Evolutionary conservation across 2,329 filamentous ascomycete genomes (phyloP).

Genomic region (Teratosphaeriaceae sp.): DNA sequence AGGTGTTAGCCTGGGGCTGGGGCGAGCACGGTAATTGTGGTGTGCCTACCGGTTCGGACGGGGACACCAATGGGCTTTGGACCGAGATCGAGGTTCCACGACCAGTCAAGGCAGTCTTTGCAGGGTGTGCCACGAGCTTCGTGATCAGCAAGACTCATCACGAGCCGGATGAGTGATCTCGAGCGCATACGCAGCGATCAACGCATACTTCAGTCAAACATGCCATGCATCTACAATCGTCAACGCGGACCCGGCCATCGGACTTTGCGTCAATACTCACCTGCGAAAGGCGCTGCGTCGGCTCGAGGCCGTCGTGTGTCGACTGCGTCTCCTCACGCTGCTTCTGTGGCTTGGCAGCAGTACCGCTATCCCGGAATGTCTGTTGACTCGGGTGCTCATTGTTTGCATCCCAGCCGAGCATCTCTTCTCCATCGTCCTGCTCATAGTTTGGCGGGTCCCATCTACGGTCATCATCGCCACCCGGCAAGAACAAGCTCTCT

Average conservation of each 20-base stretch:
- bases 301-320: constrained; percentile 47
- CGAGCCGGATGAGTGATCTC: too few relatives aligned
- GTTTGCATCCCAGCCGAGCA: constrained; percentile 68
- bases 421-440: constrained; percentile 57
- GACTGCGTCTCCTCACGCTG: background rate
- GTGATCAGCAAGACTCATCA: constrained; percentile 39
- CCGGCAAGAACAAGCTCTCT: constrained; percentile 64
- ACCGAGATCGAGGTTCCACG: constrained; percentile 55
- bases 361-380: constrained; percentile 38
- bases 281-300: constrained; percentile 68
- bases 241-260: constrained; percentile 11
- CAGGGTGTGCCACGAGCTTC: constrained; percentile 91
- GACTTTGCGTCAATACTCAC: constrained; percentile 36
- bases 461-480: constrained; percentile 58
- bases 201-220: constrained; percentile 33
- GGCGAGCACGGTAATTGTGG: constrained; percentile 97
- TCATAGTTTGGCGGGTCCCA: constrained; percentile 68
- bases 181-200: too few relatives aligned
- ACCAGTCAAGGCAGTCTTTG: constrained; percentile 58
- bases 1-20: constrained; percentile 88
- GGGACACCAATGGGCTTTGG: constrained; percentile 62
- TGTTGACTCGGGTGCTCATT: constrained; percentile 53
- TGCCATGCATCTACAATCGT: constrained; percentile 28
- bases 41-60: constrained; percentile 51
- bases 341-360: constrained; percentile 12